A percentile compares a stretch with the other conserved stretches of the same genome.
These are phyloP conservation scores for Psidium friedrichsthalianum DNA, from an alignment of 345 rosid species.

Conservation along the genomic window DNA sequence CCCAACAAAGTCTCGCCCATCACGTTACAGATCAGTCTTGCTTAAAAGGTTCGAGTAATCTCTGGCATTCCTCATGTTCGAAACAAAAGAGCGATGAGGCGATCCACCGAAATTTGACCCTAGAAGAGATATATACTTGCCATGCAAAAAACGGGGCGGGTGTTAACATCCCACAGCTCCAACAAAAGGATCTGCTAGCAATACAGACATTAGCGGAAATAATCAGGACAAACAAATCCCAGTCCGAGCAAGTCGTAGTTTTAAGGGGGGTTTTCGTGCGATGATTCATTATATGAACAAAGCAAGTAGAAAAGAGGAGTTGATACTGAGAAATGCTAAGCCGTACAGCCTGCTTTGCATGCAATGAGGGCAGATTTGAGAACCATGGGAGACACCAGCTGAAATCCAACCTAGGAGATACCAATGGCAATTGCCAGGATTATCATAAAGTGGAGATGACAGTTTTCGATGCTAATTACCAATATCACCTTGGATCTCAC, in stretches of 20 bases:
- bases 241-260: background rate
- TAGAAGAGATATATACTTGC: background rate
- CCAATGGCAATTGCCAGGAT: background rate
- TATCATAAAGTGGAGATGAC: background rate
- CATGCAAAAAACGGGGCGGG: background rate
- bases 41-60: background rate
- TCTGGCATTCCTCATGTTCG: background rate
- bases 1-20: background rate
- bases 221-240: background rate
- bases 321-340: background rate
- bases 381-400: background rate
- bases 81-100: background rate
- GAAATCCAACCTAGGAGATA: background rate
- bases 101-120: background rate
- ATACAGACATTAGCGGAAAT: background rate
- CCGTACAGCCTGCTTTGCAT: background rate
- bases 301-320: background rate
- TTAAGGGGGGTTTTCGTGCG: background rate
- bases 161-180: background rate
- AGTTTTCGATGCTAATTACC: background rate
- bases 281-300: background rate
- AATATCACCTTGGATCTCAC: conserved; percentile 9
- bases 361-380: background rate
- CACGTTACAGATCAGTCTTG: background rate
- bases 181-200: background rate